Base-by-base conservation (phyloP, 208 protist genomes). In the Leishmania arabica region DNA sequence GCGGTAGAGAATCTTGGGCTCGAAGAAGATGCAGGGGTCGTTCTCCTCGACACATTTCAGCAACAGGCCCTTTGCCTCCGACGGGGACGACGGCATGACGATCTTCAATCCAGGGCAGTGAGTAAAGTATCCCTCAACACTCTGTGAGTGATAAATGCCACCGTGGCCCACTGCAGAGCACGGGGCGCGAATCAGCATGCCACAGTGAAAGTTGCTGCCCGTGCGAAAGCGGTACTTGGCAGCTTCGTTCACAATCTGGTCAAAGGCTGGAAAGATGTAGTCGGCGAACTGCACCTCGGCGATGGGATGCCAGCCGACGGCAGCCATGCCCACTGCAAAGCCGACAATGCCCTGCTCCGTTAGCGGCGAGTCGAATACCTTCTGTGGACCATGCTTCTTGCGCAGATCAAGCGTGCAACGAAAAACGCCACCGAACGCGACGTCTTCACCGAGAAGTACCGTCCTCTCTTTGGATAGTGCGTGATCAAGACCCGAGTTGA, bases 201-300 rank as follows among this genome's bases (percentile, higher is more conserved):
- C 98, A 79, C 92, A 97, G 79, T 99, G 84, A 79, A 99, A 99
- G 75, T 94, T 78, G 65, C 93, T 91, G 45, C 98, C 98, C n/a
- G 95, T 98, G 72, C 99, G 92, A 88, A 98, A 99, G 40, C 99
- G 92, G 87, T 99, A 99, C 87, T 99, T 99, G n/a, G 98, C 98
- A 40, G 99, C 98, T 88, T 99, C 99, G 90, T 99, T 99, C 21
- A 99, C 97, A 83, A 99, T 98, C 90, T 99, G 99, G 81, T 99
- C 99, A 88, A 99, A 99, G 6, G 98, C 99, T 37, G 99, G 99
- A 82, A 99, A 99, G 68, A 99, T 99, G 90, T 99, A 99, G 90
- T 99, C 99, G 7, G 99, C 98, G 88, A 99, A 99, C 87, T 99
- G 99, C 58, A 99, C 98, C 87, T 99, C 98, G 13, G 99, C 99